Evolutionary conservation across 176 grass and related monocot genomes (phyloP).

Genomic region (Triticum timopheevii): DNA sequence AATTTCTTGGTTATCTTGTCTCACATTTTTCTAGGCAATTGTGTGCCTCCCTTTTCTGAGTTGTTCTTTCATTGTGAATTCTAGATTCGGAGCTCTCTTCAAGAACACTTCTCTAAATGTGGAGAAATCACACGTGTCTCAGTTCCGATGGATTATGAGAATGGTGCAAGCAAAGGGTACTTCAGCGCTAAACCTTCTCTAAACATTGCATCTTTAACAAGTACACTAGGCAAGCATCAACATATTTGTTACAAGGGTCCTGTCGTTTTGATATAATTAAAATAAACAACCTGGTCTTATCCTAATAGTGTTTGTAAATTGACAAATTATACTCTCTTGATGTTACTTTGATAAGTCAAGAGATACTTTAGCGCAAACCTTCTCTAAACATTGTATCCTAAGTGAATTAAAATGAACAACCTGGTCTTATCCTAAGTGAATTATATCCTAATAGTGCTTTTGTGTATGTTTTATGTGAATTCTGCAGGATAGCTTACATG

Average conservation of each 20-base stretch:
- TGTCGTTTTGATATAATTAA: too few species aligned
- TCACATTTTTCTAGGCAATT: background rate
- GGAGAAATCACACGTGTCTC: slow-evolving; percentile 67
- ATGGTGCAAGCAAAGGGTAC: slow-evolving; percentile 67
- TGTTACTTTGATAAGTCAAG: background rate
- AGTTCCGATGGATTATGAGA: slow-evolving; percentile 61
- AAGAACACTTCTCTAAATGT: slow-evolving; percentile 69
- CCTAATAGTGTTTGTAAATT: too few species aligned
- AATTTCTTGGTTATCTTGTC: slow-evolving; percentile 12
- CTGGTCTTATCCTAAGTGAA: background rate
- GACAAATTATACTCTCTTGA: background rate
- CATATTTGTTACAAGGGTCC: too few species aligned
- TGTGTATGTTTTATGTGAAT: background rate
- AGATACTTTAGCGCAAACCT: too few species aligned
- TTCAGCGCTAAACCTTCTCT: background rate
- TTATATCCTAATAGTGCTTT: background rate
- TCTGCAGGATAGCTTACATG: slow-evolving; percentile 77
- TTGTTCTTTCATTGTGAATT: slow-evolving; percentile 3
- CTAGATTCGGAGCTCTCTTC: slow-evolving; percentile 61
- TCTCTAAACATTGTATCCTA: too few species aligned
- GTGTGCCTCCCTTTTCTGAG: background rate
- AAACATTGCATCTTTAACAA: background rate
- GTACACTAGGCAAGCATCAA: too few species aligned
- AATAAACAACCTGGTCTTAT: background rate
- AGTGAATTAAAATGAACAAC: background rate